phyloP scores from a whole-genome alignment of 768 basidiomycete species.

The Auricularia sp. region DNA sequence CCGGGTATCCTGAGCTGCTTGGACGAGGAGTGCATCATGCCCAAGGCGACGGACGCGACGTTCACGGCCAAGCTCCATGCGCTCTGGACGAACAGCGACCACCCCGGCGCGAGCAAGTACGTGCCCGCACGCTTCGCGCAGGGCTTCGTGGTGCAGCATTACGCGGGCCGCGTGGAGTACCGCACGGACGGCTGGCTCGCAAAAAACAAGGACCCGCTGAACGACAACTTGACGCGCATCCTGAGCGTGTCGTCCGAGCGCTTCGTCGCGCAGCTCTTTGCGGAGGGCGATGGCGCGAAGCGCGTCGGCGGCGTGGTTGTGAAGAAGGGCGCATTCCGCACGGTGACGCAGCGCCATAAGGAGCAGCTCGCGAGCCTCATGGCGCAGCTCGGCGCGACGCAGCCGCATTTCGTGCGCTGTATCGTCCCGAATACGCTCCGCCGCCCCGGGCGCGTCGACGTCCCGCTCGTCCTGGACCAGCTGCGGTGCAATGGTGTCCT shows the following conservation, averaged over 20 bases:
- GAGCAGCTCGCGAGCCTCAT: slow-evolving; percentile 90
- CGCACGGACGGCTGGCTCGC: slow-evolving; percentile 94
- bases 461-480: slow-evolving; percentile 92
- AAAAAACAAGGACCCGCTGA: slow-evolving; percentile 98
- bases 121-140: slow-evolving; percentile 81
- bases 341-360: slow-evolving; percentile 89
- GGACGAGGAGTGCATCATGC: slow-evolving; percentile 99
- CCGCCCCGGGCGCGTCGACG: slow-evolving; percentile 84
- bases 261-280: slow-evolving; percentile 75
- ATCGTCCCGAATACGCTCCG: slow-evolving; percentile 93
- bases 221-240: slow-evolving; percentile 88
- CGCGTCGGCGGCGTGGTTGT: slow-evolving; percentile 36
- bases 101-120: slow-evolving; percentile 78
- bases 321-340: slow-evolving; percentile 96
- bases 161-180: slow-evolving; percentile 95
- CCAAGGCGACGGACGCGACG: slow-evolving; percentile 90
- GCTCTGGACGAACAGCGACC: slow-evolving; percentile 57
- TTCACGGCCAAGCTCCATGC: slow-evolving; percentile 88
- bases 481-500: slow-evolving; percentile 97
- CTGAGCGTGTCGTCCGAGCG: slow-evolving; percentile 73
- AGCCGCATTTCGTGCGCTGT: slow-evolving; percentile 96
- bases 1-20: slow-evolving; percentile 89
- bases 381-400: slow-evolving; percentile 83
- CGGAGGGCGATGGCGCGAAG: slow-evolving; percentile 49
- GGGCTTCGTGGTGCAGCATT: slow-evolving; percentile 84